Evolutionary conservation across 1,284 basidiomycete species (phyloP).

Genomic region (Boletellus sp.): DNA sequence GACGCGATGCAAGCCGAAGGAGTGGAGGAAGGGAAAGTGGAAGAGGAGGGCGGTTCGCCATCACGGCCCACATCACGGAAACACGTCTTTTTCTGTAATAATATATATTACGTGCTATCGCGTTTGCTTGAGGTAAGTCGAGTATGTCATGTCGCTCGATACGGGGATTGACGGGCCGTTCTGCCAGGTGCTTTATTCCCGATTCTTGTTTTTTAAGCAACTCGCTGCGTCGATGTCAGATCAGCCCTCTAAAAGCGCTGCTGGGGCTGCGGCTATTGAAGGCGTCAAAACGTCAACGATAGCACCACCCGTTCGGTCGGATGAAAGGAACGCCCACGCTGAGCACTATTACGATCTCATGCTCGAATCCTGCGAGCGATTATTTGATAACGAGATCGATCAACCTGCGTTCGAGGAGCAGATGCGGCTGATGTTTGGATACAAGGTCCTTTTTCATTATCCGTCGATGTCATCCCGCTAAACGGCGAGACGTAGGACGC

Average conservation of each 20-base stretch:
- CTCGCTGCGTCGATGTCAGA: constrained; percentile 52
- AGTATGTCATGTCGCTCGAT: not conserved
- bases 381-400: constrained; percentile 93
- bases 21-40: constrained; percentile 26
- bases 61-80: constrained; percentile 37
- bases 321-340: constrained; percentile 32
- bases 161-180: constrained; percentile 1
- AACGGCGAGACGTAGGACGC: constrained; percentile 44
- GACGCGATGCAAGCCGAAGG: constrained; percentile 42
- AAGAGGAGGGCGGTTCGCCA: constrained; percentile 18
- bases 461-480: not conserved
- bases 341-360: constrained; percentile 80
- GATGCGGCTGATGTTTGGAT: constrained; percentile 87
- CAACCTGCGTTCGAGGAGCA: constrained; percentile 87
- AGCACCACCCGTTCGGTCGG: constrained; percentile 12
- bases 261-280: constrained; percentile 28
- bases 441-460: constrained; percentile 45
- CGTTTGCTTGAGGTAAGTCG: constrained; percentile 76
- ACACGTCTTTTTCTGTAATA: constrained; percentile 85
- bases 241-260: constrained; percentile 27
- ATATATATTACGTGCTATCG: constrained; percentile 82
- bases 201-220: constrained; percentile 78
- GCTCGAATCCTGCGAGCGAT: constrained; percentile 82
- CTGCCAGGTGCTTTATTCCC: constrained; percentile 76
- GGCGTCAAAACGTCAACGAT: constrained; percentile 32